Conservation (phyloP, 2,329 filamentous ascomycete genomes). For the Penicillium sp. region DNA sequence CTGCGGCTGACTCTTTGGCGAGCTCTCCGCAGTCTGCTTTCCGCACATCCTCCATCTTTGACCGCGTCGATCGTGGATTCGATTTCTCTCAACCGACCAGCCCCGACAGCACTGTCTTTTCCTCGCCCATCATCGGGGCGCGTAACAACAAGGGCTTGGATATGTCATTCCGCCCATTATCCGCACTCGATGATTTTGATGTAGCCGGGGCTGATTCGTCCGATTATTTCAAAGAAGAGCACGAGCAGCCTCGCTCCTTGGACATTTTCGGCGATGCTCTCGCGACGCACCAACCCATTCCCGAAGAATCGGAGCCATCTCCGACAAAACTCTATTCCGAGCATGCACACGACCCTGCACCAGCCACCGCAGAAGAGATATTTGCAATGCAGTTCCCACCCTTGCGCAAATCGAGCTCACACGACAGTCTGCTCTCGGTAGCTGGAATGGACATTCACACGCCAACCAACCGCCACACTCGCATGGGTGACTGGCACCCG, state of each 20-base stretch:
- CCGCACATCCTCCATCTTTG: slow-evolving; percentile 75
- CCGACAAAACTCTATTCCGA: slow-evolving; percentile 19
- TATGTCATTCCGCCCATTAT: slow-evolving; percentile 50
- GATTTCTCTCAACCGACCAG: slow-evolving; percentile 77
- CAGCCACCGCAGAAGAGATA: slow-evolving; percentile 25
- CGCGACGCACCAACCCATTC: slow-evolving; percentile 37
- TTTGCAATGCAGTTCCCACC: slow-evolving; percentile 37
- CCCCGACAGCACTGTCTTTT: slow-evolving; percentile 70
- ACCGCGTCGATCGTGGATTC: slow-evolving; percentile 63
- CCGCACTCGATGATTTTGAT: slow-evolving; percentile 20
- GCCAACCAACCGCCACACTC: slow-evolving; percentile 71
- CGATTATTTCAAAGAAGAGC: slow-evolving; percentile 21
- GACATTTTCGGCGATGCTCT: slow-evolving; percentile 17
- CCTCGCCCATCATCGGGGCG: slow-evolving; percentile 64
- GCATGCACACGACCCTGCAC: slow-evolving; percentile 10
- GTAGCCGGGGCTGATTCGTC: slow-evolving; percentile 10
- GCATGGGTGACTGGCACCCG: slow-evolving; percentile 62
- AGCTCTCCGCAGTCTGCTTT: slow-evolving; percentile 78
- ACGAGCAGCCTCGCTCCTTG: slow-evolving; percentile 13
- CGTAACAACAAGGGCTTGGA: slow-evolving; percentile 64
- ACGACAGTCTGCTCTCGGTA: slow-evolving; percentile 87
- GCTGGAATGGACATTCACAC: slow-evolving; percentile 89
- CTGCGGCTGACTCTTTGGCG: slow-evolving; percentile 64
- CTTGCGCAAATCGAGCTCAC: slow-evolving; percentile 70
- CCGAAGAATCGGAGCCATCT: slow-evolving; percentile 42